phyloP scores from a whole-genome alignment of 2,329 filamentous ascomycete species.

The Alternaria tenuissima region DNA sequence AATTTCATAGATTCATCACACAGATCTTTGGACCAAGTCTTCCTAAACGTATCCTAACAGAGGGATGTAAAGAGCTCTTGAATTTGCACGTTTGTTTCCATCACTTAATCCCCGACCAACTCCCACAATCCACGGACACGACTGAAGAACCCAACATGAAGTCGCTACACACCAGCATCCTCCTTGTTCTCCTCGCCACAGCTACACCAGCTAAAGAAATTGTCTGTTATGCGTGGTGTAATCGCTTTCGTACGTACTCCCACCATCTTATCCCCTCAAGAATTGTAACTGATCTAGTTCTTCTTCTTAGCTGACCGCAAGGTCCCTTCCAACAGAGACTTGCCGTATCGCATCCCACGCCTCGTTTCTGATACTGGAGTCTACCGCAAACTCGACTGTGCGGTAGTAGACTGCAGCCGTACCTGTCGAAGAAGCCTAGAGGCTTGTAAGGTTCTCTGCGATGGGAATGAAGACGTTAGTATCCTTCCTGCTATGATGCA shows the following conservation, averaged over 20 bases:
- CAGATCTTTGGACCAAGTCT: background rate
- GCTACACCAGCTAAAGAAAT: background rate
- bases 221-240: background rate
- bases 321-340: background rate
- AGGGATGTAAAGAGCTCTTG: background rate
- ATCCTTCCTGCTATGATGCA: background rate
- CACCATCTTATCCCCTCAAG: background rate
- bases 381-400: background rate
- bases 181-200: background rate
- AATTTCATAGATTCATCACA: background rate
- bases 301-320: background rate
- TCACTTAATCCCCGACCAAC: background rate
- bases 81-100: background rate
- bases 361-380: background rate
- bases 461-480: background rate
- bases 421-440: background rate
- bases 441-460: background rate
- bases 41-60: background rate
- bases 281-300: background rate
- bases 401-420: background rate
- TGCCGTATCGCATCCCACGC: background rate
- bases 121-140: background rate
- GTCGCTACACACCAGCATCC: background rate
- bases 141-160: background rate
- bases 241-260: background rate